These are phyloP conservation scores for Lasiodiplodia hormozganensis DNA, from an alignment of 2,329 filamentous ascomycete species.

Conservation along the genomic window DNA sequence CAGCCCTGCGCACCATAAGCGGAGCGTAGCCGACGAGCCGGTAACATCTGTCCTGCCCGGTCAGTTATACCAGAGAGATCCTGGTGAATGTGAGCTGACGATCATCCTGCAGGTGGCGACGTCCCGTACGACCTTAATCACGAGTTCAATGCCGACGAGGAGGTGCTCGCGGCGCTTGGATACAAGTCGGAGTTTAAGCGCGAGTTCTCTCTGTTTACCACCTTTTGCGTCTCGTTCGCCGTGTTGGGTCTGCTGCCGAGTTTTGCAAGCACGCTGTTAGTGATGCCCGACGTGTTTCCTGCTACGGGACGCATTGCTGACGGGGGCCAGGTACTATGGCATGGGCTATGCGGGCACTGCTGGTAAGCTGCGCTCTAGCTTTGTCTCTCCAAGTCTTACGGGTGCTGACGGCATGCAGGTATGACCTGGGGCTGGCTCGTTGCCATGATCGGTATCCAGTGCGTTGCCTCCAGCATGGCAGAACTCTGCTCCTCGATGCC, in stretches of 20 bases:
- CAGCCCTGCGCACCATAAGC: conserved; percentile 31
- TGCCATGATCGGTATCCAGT: conserved; percentile 75
- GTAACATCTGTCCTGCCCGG: conserved; percentile 60
- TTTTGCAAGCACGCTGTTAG: conserved; percentile 69
- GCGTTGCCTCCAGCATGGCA: conserved; percentile 69
- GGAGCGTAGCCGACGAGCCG: conserved; percentile 55
- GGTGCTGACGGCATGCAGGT: conserved; percentile 48
- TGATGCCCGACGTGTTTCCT: background rate
- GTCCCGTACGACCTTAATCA: conserved; percentile 54
- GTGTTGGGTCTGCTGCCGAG: conserved; percentile 74
- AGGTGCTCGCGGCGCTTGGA: conserved; percentile 66
- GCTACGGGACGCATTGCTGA: background rate
- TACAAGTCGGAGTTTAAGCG: conserved; percentile 71
- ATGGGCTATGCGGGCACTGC: conserved; percentile 59
- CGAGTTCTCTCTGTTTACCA: conserved; percentile 76
- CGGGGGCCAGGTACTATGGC: conserved; percentile 62
- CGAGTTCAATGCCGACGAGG: conserved; percentile 62
- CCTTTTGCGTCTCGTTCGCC: conserved; percentile 76
- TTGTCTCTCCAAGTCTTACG: conserved; percentile 14
- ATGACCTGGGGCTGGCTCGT: conserved; percentile 82
- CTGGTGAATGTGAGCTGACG: background rate
- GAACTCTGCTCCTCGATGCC: conserved; percentile 78
- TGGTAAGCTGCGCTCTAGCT: conserved; percentile 36
- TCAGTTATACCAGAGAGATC: background rate
- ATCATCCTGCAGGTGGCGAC: conserved; percentile 47